Evolutionary conservation across 2,329 filamentous ascomycete species (phyloP).

Genomic region (Cercospora canescens): DNA sequence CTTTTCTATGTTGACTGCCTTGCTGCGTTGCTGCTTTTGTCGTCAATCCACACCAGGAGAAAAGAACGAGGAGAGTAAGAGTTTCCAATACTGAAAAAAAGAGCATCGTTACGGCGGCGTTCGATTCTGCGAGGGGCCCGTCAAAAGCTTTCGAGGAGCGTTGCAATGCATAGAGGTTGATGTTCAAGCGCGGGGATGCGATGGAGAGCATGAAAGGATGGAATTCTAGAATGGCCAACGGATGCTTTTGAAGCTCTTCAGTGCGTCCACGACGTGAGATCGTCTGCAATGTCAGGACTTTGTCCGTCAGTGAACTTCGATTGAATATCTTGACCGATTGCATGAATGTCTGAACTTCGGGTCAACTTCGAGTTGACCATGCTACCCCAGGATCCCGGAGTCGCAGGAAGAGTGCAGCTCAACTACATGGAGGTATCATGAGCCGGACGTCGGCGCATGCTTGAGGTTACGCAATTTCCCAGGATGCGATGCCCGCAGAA

Average conservation of each 20-base stretch:
- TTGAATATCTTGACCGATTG: too few species aligned
- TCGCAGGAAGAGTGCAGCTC: too few species aligned
- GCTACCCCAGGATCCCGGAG: too few species aligned
- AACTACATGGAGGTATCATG: not conserved
- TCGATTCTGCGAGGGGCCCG: not conserved
- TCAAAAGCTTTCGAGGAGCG: not conserved
- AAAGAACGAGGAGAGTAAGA: not conserved
- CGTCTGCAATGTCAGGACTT: not conserved
- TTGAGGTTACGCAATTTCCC: slow-evolving; percentile 49
- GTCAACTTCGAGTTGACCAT: too few species aligned
- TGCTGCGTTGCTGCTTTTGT: not conserved
- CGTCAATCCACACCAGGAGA: not conserved
- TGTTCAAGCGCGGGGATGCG: not conserved
- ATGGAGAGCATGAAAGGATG: not conserved
- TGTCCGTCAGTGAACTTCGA: not conserved
- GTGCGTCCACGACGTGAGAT: not conserved
- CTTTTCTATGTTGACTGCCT: not conserved
- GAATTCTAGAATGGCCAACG: not conserved
- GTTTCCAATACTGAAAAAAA: not conserved
- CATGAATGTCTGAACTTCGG: too few species aligned
- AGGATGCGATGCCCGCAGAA: slow-evolving; percentile 55
- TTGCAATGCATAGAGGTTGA: not conserved
- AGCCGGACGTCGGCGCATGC: not conserved
- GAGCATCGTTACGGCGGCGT: not conserved
- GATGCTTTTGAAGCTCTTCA: not conserved